Conservation (phyloP, 805 yeast species). For the Candida takata region DNA sequence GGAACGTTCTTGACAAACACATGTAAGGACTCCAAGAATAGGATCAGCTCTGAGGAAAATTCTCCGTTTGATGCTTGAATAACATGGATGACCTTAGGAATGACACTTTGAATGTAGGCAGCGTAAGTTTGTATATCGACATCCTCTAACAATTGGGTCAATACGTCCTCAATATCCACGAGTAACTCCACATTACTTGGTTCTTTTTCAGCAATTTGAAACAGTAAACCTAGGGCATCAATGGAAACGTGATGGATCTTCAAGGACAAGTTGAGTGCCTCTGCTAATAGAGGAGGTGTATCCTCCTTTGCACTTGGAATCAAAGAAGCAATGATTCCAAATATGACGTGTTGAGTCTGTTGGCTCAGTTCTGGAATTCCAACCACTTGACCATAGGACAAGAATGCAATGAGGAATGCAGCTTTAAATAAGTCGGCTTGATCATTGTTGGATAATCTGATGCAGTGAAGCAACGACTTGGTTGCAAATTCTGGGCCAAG, state of each 20-base stretch:
- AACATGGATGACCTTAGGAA: constrained; percentile 43
- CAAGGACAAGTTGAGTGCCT: constrained; percentile 55
- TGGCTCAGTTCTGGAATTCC: constrained; percentile 10
- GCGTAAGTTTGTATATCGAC: constrained; percentile 40
- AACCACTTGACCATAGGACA: constrained; percentile 40
- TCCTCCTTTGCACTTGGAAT: constrained; percentile 69
- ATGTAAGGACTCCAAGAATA: constrained; percentile 49
- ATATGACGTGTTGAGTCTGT: constrained; percentile 21
- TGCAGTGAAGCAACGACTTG: constrained; percentile 19
- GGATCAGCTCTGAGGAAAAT: constrained; percentile 53
- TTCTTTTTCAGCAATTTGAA: constrained; percentile 62
- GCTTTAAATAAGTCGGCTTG: constrained; percentile 26
- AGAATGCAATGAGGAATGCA: constrained; percentile 41
- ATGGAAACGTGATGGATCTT: constrained; percentile 30
- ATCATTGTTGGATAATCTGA: constrained; percentile 22
- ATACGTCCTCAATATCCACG: constrained; percentile 61
- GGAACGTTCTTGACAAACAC: constrained; percentile 43
- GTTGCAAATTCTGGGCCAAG: constrained; percentile 27
- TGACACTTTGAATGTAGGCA: constrained; percentile 40
- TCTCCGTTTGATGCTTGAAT: constrained; percentile 30
- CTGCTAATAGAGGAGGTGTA: constrained; percentile 65
- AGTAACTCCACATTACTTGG: constrained; percentile 67
- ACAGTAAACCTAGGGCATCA: constrained; percentile 45
- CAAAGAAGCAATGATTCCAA: constrained; percentile 28
- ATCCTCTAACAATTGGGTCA: constrained; percentile 49